These are phyloP conservation scores for Penicillium robsamsonii DNA, from an alignment of 495 filamentous ascomycete species.

Conservation along the genomic window DNA sequence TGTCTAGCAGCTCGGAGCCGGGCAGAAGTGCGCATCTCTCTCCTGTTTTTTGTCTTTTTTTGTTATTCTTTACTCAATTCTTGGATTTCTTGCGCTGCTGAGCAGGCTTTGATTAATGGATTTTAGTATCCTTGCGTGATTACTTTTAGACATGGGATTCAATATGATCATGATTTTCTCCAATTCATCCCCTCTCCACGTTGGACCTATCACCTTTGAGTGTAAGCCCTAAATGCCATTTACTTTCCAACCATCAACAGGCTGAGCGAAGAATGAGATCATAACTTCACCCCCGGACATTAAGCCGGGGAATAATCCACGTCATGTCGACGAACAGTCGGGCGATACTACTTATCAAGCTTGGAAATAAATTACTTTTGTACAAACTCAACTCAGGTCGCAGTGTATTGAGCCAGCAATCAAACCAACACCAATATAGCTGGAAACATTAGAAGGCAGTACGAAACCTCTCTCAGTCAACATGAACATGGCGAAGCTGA, in stretches of 20 bases:
- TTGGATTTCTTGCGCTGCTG: constrained; percentile 23
- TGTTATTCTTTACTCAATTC: constrained; percentile 21
- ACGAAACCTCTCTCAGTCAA: not conserved
- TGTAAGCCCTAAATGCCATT: not conserved
- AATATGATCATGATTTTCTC: constrained; percentile 25
- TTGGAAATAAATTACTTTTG: not conserved
- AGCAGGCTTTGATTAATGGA: constrained; percentile 25
- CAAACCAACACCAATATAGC: not conserved
- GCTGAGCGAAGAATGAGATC: constrained; percentile 7
- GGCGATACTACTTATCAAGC: too few relatives aligned
- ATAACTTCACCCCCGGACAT: not conserved
- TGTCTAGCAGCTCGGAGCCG: constrained; percentile 34
- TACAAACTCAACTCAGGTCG: not conserved
- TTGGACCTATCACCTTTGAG: not conserved
- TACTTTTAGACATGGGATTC: constrained; percentile 25
- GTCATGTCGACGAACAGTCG: constrained; percentile 10
- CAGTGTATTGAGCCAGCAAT: not conserved
- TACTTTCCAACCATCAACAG: not conserved
- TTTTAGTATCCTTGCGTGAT: constrained; percentile 6
- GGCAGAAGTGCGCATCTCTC: constrained; percentile 53
- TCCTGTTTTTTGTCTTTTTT: constrained; percentile 25
- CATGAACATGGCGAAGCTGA: not conserved
- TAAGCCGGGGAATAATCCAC: constrained; percentile 1
- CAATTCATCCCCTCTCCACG: not conserved
- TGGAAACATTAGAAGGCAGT: constrained; percentile 7